A percentile compares a stretch with the other conserved stretches of the same genome.
Evolutionary conservation across 1,284 basidiomycete genomes (phyloP).

Genomic region (Malassezia arunalokei): DNA sequence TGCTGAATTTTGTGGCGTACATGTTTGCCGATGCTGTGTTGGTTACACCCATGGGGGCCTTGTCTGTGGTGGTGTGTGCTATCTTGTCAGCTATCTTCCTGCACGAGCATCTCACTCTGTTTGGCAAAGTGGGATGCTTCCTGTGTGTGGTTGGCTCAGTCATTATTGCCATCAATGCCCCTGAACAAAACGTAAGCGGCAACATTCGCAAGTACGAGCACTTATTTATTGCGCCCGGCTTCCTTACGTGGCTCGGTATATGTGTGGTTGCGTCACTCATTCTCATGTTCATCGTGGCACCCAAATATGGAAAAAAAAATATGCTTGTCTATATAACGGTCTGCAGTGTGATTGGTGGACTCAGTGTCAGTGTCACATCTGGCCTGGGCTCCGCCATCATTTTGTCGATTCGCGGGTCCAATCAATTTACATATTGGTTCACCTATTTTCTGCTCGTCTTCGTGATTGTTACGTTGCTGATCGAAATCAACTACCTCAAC

Average conservation of each 20-base stretch:
- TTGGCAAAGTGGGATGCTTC: slow-evolving; percentile 57
- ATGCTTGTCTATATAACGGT: slow-evolving; percentile 72
- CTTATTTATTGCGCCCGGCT: slow-evolving; percentile 74
- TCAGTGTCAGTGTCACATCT: slow-evolving; percentile 88
- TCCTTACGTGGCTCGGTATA: slow-evolving; percentile 61
- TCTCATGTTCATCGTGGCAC: slow-evolving; percentile 60
- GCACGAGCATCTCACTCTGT: slow-evolving; percentile 62
- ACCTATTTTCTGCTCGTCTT: slow-evolving; percentile 59
- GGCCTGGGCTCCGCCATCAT: slow-evolving; percentile 86
- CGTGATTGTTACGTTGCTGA: slow-evolving; percentile 67
- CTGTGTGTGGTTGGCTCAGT: slow-evolving; percentile 77
- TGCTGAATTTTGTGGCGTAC: slow-evolving; percentile 54
- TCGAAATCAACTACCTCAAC: slow-evolving; percentile 91
- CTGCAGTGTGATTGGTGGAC: slow-evolving; percentile 90
- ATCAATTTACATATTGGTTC: slow-evolving; percentile 59
- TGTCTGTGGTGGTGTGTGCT: slow-evolving; percentile 90
- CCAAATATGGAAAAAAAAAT: slow-evolving; percentile 75
- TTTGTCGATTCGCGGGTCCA: slow-evolving; percentile 68
- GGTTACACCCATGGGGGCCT: slow-evolving; percentile 87
- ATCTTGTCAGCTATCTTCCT: slow-evolving; percentile 85
- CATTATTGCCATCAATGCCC: slow-evolving; percentile 59
- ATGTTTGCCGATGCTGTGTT: slow-evolving; percentile 79
- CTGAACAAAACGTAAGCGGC: slow-evolving; percentile 64
- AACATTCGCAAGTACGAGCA: slow-evolving; percentile 67
- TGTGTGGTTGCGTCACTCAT: slow-evolving; percentile 29